Base-by-base conservation (phyloP, 202 grass and related monocot genomes). In the Digitaria exilis region DNA sequence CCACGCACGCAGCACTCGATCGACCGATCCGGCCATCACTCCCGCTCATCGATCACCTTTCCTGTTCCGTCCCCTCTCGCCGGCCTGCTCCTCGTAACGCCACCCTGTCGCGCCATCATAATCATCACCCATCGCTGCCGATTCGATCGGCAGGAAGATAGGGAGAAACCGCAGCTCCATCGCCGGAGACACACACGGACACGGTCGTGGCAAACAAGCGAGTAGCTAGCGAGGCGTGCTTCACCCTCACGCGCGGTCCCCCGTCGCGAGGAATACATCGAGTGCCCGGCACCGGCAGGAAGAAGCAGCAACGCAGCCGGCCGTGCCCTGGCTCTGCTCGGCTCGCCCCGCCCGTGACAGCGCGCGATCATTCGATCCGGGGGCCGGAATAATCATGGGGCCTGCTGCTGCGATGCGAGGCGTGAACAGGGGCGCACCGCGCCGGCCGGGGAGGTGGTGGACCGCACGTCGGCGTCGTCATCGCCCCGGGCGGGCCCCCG, bases 401-500 rank as follows among this genome's bases (percentile, higher is more conserved):
- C 49, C 30, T 65, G 41, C 61, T 18, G 32, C 32, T 34, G 32
- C 32, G 32, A 34, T 34, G n/a, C 46, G 14, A 54, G 4, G 29
- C 52, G 22, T 17, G 21, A 14, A 9, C 18, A 15, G 12, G 37
- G 37, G 3, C 61, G 32, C 32, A 2, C 32, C 32, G n/a, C n/a
- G n/a, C n/a, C 32, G 32, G 32, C 3, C 32, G 4, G 32, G 32
- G 32, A 34, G 32, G 73, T 9, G 32, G 73, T 9, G 26, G 73
- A 31, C 25, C 73, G 57, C 19, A 65, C 80, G 86, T 83, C 86
- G n/a, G n/a, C n/a, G 45, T 34, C 65, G 19, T 87, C 73, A 29
- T 2, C 35, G 34, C 45, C 35, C 30, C 41, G 71, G 30, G 35
- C n/a, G 64, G 73, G 12, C 29, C 55, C 22, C n/a, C 6, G 21